These are phyloP conservation scores for Yamadazyma siamensis DNA, from an alignment of 1,139 yeast genomes.

Conservation along the genomic window DNA sequence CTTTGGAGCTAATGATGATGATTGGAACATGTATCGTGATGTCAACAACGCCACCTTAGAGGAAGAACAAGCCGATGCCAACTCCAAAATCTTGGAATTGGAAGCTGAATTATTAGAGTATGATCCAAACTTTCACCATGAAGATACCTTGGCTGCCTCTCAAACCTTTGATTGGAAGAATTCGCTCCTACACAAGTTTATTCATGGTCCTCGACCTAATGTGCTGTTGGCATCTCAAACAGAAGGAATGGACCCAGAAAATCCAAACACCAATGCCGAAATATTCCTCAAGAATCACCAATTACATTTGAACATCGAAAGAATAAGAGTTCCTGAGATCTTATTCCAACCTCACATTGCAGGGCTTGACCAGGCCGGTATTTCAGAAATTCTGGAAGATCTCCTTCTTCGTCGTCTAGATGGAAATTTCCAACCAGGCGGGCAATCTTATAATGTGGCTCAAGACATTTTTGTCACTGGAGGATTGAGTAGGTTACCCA, in stretches of 20 bases:
- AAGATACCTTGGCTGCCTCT: conserved; percentile 75
- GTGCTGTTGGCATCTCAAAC: conserved; percentile 40
- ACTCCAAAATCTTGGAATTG: conserved; percentile 53
- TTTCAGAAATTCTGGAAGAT: conserved; percentile 71
- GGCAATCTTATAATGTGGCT: conserved; percentile 50
- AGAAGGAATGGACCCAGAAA: conserved; percentile 43
- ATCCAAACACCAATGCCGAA: conserved; percentile 43
- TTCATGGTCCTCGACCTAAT: conserved; percentile 83
- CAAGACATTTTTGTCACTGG: conserved; percentile 81
- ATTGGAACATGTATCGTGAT: conserved; percentile 90
- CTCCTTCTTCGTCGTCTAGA: conserved; percentile 60
- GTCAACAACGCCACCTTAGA: conserved; percentile 70
- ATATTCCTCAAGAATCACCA: conserved; percentile 60
- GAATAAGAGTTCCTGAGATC: conserved; percentile 90
- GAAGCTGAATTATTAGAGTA: conserved; percentile 74
- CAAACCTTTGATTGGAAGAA: conserved; percentile 80
- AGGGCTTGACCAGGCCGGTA: conserved; percentile 94
- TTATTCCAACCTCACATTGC: conserved; percentile 93
- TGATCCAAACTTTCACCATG: conserved; percentile 83
- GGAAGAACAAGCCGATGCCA: conserved; percentile 71
- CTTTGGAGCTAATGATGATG: conserved; percentile 94
- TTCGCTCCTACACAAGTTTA: conserved; percentile 73
- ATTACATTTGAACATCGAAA: conserved; percentile 82
- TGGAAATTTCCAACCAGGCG: conserved; percentile 48
- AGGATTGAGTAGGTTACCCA: conserved; percentile 68